Percentiles rank a stretch among this genome's conserved stretches.
These are phyloP conservation scores for Diversispora eburnea DNA, from an alignment of 192 early-diverging fungal species.

Conservation along the genomic window DNA sequence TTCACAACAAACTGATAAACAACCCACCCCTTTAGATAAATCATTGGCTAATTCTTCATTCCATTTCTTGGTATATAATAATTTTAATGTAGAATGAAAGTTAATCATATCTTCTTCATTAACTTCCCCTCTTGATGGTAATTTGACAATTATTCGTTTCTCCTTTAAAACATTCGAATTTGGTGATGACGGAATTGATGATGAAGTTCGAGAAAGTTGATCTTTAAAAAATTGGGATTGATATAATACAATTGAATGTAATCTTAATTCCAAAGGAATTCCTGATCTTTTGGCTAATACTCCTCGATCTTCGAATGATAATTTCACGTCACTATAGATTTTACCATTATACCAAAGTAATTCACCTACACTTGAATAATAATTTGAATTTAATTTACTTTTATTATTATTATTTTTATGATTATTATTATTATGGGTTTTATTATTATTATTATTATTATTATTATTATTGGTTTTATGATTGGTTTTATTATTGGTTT, in stretches of 20 bases:
- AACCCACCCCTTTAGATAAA: conserved; percentile 30
- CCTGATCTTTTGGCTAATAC: conserved; percentile 11
- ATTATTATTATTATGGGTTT: no score
- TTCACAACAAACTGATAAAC: conserved; percentile 28
- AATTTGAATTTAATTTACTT: not conserved
- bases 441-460: no score
- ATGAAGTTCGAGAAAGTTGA: conserved; percentile 22
- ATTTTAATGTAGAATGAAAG: conserved; percentile 31
- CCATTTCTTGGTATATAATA: conserved; percentile 36
- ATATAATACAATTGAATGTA: conserved; percentile 32
- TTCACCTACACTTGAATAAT: conserved; percentile 28
- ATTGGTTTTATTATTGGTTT: no score
- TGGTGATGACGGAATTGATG: not conserved
- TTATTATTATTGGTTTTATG: no score
- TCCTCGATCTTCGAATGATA: conserved; percentile 30
- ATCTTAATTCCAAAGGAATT: conserved; percentile 26
- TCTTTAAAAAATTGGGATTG: conserved; percentile 32
- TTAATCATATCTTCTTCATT: conserved; percentile 32
- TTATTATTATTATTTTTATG: not conserved
- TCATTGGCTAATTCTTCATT: conserved; percentile 17
- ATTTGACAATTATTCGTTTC: conserved; percentile 27
- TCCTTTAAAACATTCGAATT: conserved; percentile 5
- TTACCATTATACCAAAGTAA: conserved; percentile 29
- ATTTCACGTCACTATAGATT: conserved; percentile 32
- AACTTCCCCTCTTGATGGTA: conserved; percentile 7